Evolutionary conservation across 2,329 filamentous ascomycete genomes (phyloP), one percentile per base, ranked within the genome.

Genomic region (Sporothrix schenckii): DNA sequence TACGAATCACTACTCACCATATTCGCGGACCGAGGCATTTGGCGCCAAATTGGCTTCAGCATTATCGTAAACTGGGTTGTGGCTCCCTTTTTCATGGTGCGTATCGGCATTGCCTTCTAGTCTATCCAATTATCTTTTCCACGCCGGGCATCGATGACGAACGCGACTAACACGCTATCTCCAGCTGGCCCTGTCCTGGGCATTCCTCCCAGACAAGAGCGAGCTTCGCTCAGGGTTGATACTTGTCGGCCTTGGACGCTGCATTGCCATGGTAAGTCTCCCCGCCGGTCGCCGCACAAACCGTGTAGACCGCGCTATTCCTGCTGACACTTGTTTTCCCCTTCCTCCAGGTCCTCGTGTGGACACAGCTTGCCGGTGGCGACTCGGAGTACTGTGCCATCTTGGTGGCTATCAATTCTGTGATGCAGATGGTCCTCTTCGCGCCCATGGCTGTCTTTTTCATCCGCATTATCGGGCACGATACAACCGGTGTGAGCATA

Each of bases 371-470:
- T 61, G 92, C 93, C 0, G 89, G 89, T 1, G 93, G 93, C 5
- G 91, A 96, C 74, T 81, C 80, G 6, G 90, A 96, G 74, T 97
- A 96, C 79, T 97, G 92, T 78, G 93, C 92, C 16, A 90, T 93
- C 67, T 85, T 93, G 1, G 91, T 93, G 0, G 90, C 90, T 14
- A 81, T 92, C 75, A 93, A 93, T 79, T 92, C 90, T 0, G 80
- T 93, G 21, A 82, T 93, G 2, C 91, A 93, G 74, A 92, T 92
- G 81, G 83, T 91, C 1, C 83, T 93, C 1, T 92, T 90, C 75
- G 90, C 90, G 0, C 91, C 91, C 0, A 77, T 92, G 11, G 87
- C 89, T 3, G 80, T 92, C 41, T 83, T 91, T 72, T 92, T 91
- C 80, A 88, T 96, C 76, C 82, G 86, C 52, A 80, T 94, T 61